Percentiles rank a stretch among this genome's conserved stretches.
Evolutionary conservation across 257 asterid species (phyloP).

Genomic region (Fraxinus excelsior): DNA sequence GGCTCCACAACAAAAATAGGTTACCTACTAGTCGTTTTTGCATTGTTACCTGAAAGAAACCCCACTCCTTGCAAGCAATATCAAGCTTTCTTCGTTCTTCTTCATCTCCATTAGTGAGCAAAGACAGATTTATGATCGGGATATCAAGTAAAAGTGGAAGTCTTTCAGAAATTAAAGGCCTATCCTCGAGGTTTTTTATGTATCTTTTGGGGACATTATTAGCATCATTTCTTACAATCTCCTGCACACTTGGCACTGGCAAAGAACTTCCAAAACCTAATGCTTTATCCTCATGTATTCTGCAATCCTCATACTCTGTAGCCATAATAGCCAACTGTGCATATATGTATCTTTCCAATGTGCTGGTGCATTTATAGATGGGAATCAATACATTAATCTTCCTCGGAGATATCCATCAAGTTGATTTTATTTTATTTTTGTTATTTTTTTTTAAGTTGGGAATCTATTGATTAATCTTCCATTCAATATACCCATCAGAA

Average conservation of each 20-base stretch:
- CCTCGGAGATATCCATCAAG: too few species aligned
- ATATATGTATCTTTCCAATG: not conserved
- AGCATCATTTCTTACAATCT: slow-evolving; percentile 40
- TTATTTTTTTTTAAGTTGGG: too few species aligned
- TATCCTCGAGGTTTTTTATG: slow-evolving; percentile 33
- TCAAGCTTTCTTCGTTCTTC: slow-evolving; percentile 39
- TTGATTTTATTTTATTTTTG: too few species aligned
- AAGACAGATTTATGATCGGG: slow-evolving; percentile 42
- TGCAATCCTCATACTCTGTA: not conserved
- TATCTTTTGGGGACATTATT: slow-evolving; percentile 35
- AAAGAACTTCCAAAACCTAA: slow-evolving; percentile 41
- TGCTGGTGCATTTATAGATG: not conserved
- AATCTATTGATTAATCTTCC: not conserved
- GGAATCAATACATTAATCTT: too few species aligned
- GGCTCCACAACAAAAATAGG: not conserved
- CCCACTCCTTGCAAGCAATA: slow-evolving; percentile 48
- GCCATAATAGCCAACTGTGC: not conserved
- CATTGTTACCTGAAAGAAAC: slow-evolving; percentile 45
- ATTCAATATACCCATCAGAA: not conserved
- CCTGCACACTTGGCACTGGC: slow-evolving; percentile 50
- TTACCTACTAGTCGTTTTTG: not conserved
- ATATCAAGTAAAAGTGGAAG: slow-evolving; percentile 24
- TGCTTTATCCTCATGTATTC: slow-evolving; percentile 29
- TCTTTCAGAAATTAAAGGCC: slow-evolving; percentile 33
- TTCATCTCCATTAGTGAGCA: slow-evolving; percentile 38